phyloP scores from a whole-genome alignment of 1,139 yeast genomes.

The Saccharomyces pastorianus region DNA sequence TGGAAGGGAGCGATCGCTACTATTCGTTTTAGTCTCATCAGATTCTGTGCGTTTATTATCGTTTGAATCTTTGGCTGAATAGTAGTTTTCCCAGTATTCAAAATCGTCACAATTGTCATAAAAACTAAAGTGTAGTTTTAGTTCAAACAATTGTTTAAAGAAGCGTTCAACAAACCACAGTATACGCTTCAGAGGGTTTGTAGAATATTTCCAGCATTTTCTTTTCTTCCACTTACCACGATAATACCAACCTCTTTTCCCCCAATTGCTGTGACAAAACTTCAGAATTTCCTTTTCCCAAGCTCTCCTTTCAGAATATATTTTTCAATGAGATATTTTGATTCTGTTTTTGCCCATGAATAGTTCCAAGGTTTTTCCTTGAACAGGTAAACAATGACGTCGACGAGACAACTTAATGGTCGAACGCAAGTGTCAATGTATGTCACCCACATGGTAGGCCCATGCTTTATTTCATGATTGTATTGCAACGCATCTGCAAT shows the following conservation, averaged over 20 bases:
- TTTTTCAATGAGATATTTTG: conserved; percentile 17
- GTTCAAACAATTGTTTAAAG: conserved; percentile 12
- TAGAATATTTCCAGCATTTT: conserved; percentile 27
- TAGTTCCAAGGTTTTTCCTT: conserved; percentile 72
- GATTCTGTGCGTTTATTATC: conserved; percentile 1
- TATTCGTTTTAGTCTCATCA: conserved; percentile 4
- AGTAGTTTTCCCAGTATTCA: conserved; percentile 21
- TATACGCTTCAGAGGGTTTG: conserved; percentile 20
- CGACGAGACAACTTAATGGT: conserved; percentile 74
- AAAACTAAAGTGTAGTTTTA: conserved; percentile 12
- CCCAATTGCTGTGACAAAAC: conserved; percentile 20
- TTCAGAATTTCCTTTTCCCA: conserved; percentile 21
- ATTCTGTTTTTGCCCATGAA: conserved; percentile 26
- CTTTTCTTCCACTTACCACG: conserved; percentile 23
- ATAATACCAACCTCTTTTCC: conserved; percentile 30
- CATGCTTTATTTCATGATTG: conserved; percentile 40
- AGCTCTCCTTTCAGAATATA: conserved; percentile 25
- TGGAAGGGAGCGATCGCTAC: conserved; percentile 3
- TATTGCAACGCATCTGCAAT: conserved; percentile 58
- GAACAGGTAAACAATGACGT: conserved; percentile 63
- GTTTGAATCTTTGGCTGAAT: conserved; percentile 7
- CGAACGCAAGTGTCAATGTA: conserved; percentile 67
- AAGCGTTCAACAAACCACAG: conserved; percentile 24
- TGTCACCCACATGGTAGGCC: conserved; percentile 57
- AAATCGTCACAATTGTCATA: conserved; percentile 25